These are phyloP conservation scores for Fusarium sp. DNA, from an alignment of 2,329 filamentous ascomycete genomes.

Conservation along the genomic window DNA sequence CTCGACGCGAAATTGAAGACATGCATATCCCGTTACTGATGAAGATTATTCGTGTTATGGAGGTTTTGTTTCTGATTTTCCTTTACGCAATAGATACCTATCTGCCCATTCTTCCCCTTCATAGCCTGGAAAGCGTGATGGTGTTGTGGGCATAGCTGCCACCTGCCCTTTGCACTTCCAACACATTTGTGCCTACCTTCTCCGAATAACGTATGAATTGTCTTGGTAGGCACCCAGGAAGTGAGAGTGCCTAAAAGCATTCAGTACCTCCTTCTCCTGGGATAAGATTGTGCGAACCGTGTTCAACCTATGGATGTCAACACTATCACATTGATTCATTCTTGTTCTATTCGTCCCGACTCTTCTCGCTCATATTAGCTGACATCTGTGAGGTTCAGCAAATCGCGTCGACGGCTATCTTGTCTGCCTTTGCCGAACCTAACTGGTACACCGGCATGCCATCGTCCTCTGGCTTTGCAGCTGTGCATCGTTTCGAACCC, in stretches of 20 bases:
- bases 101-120: not conserved
- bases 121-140: not conserved
- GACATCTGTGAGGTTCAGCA: not conserved
- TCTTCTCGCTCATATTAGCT: not conserved
- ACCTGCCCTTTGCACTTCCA: not conserved
- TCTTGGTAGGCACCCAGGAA: not conserved
- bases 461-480: not conserved
- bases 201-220: not conserved
- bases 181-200: not conserved
- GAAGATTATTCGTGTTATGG: not conserved
- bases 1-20: constrained; percentile 1
- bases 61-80: not conserved
- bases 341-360: not conserved
- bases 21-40: not conserved
- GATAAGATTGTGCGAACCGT: not conserved
- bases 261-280: not conserved
- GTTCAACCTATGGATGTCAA: not conserved
- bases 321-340: not conserved
- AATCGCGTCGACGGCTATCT: not conserved
- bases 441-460: not conserved
- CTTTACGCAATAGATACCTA: not conserved
- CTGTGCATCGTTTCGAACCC: not conserved
- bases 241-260: not conserved
- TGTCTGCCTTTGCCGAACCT: not conserved
- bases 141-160: not conserved